These are phyloP conservation scores for Hyaloscypha finlandica DNA, from an alignment of 495 filamentous ascomycete genomes.

Conservation along the genomic window DNA sequence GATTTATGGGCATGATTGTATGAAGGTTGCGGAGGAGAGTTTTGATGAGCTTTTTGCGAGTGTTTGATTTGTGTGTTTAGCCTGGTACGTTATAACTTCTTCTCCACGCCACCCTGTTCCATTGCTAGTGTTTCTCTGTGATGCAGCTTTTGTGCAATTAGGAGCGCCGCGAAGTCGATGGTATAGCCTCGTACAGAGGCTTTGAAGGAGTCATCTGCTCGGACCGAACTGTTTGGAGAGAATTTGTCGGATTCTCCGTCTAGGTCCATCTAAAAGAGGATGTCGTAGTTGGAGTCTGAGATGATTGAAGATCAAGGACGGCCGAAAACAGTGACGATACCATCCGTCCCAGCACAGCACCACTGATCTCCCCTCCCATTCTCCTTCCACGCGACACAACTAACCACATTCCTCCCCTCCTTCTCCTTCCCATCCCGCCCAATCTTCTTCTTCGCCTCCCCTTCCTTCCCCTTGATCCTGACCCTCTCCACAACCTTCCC, in stretches of 20 bases:
- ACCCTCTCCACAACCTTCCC: slow-evolving; percentile 67
- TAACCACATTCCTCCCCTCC: slow-evolving; percentile 53
- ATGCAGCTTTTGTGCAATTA: too few species aligned
- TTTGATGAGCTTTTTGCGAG: slow-evolving; percentile 25
- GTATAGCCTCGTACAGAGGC: too few species aligned
- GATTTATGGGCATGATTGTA: slow-evolving; percentile 61
- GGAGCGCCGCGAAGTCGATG: too few species aligned
- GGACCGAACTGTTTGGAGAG: too few species aligned
- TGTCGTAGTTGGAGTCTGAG: too few species aligned
- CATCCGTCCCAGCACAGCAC: slow-evolving; percentile 55
- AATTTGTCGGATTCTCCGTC: background rate
- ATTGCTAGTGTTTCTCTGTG: too few species aligned
- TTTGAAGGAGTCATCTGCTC: too few species aligned
- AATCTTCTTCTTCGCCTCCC: slow-evolving; percentile 45
- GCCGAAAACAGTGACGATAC: slow-evolving; percentile 56
- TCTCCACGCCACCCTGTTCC: too few species aligned
- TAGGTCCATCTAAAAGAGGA: too few species aligned
- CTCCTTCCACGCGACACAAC: slow-evolving; percentile 73
- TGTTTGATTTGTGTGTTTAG: slow-evolving; percentile 2
- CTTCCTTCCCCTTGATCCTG: slow-evolving; percentile 51
- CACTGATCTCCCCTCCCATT: slow-evolving; percentile 61
- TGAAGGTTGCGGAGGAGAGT: slow-evolving; percentile 22
- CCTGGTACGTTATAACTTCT: too few species aligned
- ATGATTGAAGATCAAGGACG: slow-evolving; percentile 13
- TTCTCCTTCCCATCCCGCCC: slow-evolving; percentile 54